Percentiles rank a stretch among this genome's conserved stretches.
phyloP scores from a whole-genome alignment of 2,329 filamentous ascomycete genomes.

The Curvularia hawaiiensis region DNA sequence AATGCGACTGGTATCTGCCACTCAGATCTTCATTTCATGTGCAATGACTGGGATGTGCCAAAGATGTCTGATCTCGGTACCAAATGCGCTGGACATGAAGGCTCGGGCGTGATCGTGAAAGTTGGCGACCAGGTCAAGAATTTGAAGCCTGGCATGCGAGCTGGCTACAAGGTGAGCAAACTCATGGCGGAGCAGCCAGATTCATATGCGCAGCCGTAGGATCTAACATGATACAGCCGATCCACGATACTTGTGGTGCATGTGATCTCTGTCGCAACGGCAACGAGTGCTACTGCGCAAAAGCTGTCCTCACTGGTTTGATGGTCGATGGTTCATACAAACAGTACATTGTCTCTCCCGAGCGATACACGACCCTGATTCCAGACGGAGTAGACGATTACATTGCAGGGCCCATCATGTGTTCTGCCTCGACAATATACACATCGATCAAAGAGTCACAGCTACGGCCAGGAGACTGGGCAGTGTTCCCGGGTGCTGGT shows the following conservation, averaged over 20 bases:
- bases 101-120: constrained; percentile 63
- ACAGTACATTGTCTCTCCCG: constrained; percentile 63
- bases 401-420: constrained; percentile 66
- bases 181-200: neutral
- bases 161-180: constrained; percentile 41
- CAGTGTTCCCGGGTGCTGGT: constrained; percentile 60
- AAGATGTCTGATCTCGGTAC: constrained; percentile 49
- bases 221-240: constrained; percentile 25
- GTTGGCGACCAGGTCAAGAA: constrained; percentile 59
- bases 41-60: constrained; percentile 56
- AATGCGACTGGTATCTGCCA: constrained; percentile 65
- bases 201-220: neutral
- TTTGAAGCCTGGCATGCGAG: constrained; percentile 49
- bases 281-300: constrained; percentile 59
- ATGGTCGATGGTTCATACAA: constrained; percentile 57
- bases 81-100: constrained; percentile 60
- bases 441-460: constrained; percentile 59
- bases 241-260: constrained; percentile 42
- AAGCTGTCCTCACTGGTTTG: constrained; percentile 55
- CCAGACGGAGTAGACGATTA: constrained; percentile 61
- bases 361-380: constrained; percentile 60
- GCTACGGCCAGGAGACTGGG: constrained; percentile 59
- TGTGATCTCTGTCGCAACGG: constrained; percentile 57
- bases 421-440: constrained; percentile 64
- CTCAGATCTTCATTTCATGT: constrained; percentile 63